Conservation (phyloP, 208 protist genomes). For the Trichomonas vaginalis region DNA sequence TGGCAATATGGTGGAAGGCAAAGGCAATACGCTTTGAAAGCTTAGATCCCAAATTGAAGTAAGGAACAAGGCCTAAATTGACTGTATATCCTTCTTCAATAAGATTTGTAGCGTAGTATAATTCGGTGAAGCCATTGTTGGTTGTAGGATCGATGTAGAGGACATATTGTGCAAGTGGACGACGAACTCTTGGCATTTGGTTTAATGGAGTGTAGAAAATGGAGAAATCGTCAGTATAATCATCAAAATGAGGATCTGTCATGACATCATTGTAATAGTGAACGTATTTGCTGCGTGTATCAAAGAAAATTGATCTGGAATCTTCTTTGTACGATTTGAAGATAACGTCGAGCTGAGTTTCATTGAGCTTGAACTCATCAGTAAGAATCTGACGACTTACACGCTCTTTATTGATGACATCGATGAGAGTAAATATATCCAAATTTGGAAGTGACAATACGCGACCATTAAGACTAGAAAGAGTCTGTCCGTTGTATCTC, state of each 20-base stretch:
- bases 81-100: neutral
- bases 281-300: neutral
- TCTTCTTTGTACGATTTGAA: neutral
- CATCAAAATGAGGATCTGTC: neutral
- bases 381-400: neutral
- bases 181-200: neutral
- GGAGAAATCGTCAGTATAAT: neutral
- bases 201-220: neutral
- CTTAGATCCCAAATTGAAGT: neutral
- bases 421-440: neutral
- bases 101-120: neutral
- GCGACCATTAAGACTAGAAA: neutral
- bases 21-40: neutral
- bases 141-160: neutral
- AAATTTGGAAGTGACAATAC: neutral
- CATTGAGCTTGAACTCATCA: neutral
- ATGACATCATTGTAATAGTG: neutral
- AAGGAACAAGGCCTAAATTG: neutral
- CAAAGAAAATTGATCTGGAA: neutral
- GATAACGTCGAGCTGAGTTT: neutral
- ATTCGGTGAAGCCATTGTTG: neutral
- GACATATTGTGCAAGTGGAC: neutral
- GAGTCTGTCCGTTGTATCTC: neutral
- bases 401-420: neutral
- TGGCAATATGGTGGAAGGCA: neutral